Percentiles rank a stretch among this genome's conserved stretches.
Evolutionary conservation across 495 filamentous ascomycete genomes (phyloP).

Genomic region (Aspergillus mulundensis): DNA sequence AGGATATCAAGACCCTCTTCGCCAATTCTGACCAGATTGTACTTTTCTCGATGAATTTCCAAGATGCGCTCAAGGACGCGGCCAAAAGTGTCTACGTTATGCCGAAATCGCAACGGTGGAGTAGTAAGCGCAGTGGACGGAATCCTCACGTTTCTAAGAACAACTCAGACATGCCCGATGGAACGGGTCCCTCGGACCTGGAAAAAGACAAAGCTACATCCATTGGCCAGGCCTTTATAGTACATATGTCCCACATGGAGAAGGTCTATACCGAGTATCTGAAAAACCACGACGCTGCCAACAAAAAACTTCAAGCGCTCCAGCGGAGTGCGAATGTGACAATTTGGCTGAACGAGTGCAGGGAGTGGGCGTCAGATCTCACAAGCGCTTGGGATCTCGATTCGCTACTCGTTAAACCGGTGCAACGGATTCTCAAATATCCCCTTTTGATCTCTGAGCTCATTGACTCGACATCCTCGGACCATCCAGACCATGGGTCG

Average conservation of each 20-base stretch:
- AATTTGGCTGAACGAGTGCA: conserved; percentile 90
- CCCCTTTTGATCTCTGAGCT: conserved; percentile 77
- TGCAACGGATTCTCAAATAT: conserved; percentile 89
- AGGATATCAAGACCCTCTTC: conserved; percentile 85
- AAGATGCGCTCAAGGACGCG: conserved; percentile 72
- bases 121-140: conserved; percentile 48
- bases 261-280: conserved; percentile 80
- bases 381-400: conserved; percentile 92
- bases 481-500: conserved; percentile 74
- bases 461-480: conserved; percentile 68
- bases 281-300: conserved; percentile 80
- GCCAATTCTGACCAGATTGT: conserved; percentile 85
- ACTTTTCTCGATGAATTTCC: conserved; percentile 72
- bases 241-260: conserved; percentile 74
- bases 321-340: conserved; percentile 70
- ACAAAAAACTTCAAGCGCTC: conserved; percentile 68
- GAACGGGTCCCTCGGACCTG: conserved; percentile 46
- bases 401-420: conserved; percentile 90
- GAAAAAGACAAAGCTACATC: conserved; percentile 72
- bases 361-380: conserved; percentile 78
- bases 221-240: conserved; percentile 73
- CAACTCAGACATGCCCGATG: conserved; percentile 33
- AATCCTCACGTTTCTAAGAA: conserved; percentile 32
- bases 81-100: conserved; percentile 69
- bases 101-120: conserved; percentile 54